Base-by-base conservation (phyloP, 805 yeast genomes). In the Wickerhamiella kurtzmanii region DNA sequence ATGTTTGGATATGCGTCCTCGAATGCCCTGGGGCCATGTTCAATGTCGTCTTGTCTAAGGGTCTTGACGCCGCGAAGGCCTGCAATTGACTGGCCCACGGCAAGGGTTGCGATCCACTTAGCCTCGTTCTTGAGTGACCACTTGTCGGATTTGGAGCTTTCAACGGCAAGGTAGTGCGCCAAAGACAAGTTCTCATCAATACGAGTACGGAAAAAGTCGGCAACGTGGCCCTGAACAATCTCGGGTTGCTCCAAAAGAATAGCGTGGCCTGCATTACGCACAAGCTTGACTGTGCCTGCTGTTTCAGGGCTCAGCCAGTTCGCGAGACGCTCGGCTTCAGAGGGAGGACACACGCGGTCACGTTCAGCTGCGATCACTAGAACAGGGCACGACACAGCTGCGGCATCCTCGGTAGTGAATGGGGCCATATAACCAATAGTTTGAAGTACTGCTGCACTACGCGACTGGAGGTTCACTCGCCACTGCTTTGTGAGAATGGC, bases 121-220 rank as follows among this genome's bases (percentile, higher is more conserved):
- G 68, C 71, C 57, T 80, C 82, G 57, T 82, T 82, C 61, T 82
- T 82, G 52, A 82, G 63, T 19, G 86, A 83, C 89, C 89, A 82
- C 62, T 82, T 82, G 45, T 75, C 71, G 2, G 82, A 82, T 55
- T 77, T 74, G 4, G 62, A 51, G 18, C 18, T 18, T 5, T 18
- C 20, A 13, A 38, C 25, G 1, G 70, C 69, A 35, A 64, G 42
- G 16, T 76, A 69, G 51, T 74, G 70, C 2, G 82, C 74, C 21
- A 81, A 75, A 18, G 79, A 75, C 35, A 82, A 68, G 53, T 78
- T 73, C 44, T 74, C 64, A 18, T 79, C 77, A 1, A 68, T 59
- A 21, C 69, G 62, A 44, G 56, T 64, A 47, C 72, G 75, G 15
- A 81, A 56, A 56, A 79, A 83, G 53, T 75, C 72, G 47, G 77